phyloP scores from a whole-genome alignment of 2,329 filamentous ascomycete genomes.

The Sporothrix schenckii region DNA sequence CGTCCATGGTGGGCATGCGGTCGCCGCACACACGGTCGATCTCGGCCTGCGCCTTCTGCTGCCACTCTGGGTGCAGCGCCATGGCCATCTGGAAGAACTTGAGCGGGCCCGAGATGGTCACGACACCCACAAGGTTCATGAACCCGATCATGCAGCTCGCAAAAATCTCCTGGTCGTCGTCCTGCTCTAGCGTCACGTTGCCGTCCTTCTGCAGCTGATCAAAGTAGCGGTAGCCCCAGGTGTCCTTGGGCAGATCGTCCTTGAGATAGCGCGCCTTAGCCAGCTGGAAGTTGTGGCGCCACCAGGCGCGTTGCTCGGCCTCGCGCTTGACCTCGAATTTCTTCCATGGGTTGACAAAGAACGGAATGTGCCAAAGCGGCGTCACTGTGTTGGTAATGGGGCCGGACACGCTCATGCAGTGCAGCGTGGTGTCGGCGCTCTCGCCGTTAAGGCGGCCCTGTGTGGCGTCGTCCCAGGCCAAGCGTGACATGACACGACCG shows the following conservation, averaged over 20 bases:
- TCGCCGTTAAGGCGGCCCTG: constrained; percentile 52
- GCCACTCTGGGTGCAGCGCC: constrained; percentile 57
- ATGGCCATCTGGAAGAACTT: constrained; percentile 58
- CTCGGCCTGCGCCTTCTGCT: constrained; percentile 58
- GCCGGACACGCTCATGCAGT: constrained; percentile 57
- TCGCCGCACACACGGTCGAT: constrained; percentile 60
- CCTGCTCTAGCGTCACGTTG: constrained; percentile 48
- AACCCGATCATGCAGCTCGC: constrained; percentile 57
- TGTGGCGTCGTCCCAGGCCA: constrained; percentile 55
- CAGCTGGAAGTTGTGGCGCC: constrained; percentile 48
- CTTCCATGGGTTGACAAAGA: constrained; percentile 54
- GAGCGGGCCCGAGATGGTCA: constrained; percentile 54
- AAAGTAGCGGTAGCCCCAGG: constrained; percentile 55
- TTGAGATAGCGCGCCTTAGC: constrained; percentile 48
- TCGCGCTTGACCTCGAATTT: constrained; percentile 51
- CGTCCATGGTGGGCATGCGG: constrained; percentile 54
- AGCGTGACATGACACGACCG: constrained; percentile 54
- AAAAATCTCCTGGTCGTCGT: constrained; percentile 50
- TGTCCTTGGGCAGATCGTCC: constrained; percentile 50
- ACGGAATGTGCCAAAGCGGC: constrained; percentile 52
- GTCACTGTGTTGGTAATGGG: constrained; percentile 55
- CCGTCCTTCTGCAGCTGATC: constrained; percentile 48
- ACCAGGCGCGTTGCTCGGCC: constrained; percentile 51
- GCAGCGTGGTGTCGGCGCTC: constrained; percentile 52
- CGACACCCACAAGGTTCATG: constrained; percentile 55